Percentiles rank a stretch among this genome's conserved stretches.
Evolutionary conservation across 306 rosid genomes (phyloP).

Genomic region (Pueraria montana): DNA sequence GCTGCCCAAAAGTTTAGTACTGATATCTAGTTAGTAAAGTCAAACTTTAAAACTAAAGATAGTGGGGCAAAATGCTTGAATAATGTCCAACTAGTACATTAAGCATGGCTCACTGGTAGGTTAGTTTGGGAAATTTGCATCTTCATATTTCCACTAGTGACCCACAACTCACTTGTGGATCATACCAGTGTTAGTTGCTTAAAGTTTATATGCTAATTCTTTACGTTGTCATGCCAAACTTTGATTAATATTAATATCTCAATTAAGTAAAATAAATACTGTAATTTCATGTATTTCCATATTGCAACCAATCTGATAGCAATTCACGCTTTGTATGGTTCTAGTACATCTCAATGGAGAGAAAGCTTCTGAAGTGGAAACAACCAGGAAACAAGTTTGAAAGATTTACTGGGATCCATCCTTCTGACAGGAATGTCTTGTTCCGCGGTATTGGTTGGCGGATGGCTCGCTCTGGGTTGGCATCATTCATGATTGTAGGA

Average conservation of each 20-base stretch:
- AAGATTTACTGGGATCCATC: conserved; percentile 81
- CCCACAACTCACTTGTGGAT: conserved; percentile 7
- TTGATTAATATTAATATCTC: conserved; percentile 36
- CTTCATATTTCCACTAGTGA: conserved; percentile 22
- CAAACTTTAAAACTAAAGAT: conserved; percentile 18
- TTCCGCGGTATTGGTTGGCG: conserved; percentile 74
- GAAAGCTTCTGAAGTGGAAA: conserved; percentile 80
- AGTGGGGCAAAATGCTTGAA: conserved; percentile 22
- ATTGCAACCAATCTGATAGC: conserved; percentile 30
- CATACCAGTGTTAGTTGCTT: conserved; percentile 7
- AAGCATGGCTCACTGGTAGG: conserved; percentile 11
- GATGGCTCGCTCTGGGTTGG: conserved; percentile 81
- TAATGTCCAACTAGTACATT: not conserved
- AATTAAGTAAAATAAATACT: conserved; percentile 6
- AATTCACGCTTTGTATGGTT: conserved; percentile 38
- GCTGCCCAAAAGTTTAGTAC: not conserved
- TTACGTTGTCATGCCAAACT: conserved; percentile 11
- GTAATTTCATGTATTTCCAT: conserved; percentile 5
- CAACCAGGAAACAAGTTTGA: conserved; percentile 76
- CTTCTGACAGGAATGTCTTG: conserved; percentile 76
- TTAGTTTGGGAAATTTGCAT: conserved; percentile 1
- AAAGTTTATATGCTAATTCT: conserved; percentile 31
- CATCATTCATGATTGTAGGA: conserved; percentile 76
- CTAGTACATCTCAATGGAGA: conserved; percentile 81
- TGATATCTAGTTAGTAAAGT: conserved; percentile 10